A percentile compares a stretch with the other conserved stretches of the same genome.
Evolutionary conservation across 371 early-diverging fungal genomes (phyloP).

Genomic region (Lichtheimia ramosa): DNA sequence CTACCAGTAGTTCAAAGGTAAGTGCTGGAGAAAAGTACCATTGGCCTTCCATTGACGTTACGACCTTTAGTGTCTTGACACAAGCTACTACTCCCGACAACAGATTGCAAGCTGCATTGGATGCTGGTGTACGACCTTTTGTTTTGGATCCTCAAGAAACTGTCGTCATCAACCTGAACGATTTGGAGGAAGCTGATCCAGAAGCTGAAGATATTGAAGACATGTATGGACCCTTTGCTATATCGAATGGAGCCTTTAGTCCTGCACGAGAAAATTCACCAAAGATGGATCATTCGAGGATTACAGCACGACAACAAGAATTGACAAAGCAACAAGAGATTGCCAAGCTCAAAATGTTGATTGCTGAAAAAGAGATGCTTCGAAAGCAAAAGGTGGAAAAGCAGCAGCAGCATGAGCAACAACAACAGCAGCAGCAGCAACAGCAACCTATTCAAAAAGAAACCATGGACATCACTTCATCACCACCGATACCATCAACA

Average conservation of each 20-base stretch:
- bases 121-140: slow-evolving; percentile 1
- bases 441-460: neutral
- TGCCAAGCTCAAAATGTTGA: slow-evolving; percentile 5
- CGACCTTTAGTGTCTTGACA: neutral
- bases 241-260: neutral
- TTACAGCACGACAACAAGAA: neutral
- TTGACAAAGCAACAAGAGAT: slow-evolving; percentile 9
- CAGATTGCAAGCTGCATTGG: neutral
- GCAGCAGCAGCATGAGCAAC: slow-evolving; percentile 1
- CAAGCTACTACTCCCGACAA: neutral
- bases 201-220: slow-evolving; percentile 10
- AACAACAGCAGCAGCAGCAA: neutral
- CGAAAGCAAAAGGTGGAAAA: slow-evolving; percentile 2
- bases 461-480: no score
- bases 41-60: neutral
- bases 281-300: neutral
- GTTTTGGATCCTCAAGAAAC: neutral
- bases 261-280: neutral
- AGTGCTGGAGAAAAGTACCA: neutral
- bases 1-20: slow-evolving; percentile 3
- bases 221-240: slow-evolving; percentile 14
- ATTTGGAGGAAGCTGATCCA: neutral
- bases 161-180: neutral
- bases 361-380: slow-evolving; percentile 10
- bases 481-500: neutral